These are phyloP conservation scores for Parmelia sp. DNA, from an alignment of 495 filamentous ascomycete species.

Conservation along the genomic window DNA sequence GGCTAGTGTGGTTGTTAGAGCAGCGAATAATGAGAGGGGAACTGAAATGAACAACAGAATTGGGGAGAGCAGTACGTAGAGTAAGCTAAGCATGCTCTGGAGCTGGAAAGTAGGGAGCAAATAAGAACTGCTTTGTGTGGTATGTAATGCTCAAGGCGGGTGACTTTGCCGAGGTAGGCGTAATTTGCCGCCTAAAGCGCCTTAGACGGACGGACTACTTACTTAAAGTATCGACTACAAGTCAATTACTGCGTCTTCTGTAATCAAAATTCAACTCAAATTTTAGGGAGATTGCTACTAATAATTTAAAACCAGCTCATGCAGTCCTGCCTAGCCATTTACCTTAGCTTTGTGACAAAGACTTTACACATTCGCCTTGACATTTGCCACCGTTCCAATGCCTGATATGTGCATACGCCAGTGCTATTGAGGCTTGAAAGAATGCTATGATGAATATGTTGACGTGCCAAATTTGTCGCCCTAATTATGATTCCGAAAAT, in stretches of 20 bases:
- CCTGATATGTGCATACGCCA: not conserved
- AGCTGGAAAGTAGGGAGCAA: too few species aligned
- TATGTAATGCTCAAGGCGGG: too few species aligned
- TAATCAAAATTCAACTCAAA: too few species aligned
- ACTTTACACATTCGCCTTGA: not conserved
- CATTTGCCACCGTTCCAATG: not conserved
- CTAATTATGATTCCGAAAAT: not conserved
- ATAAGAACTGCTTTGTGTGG: too few species aligned
- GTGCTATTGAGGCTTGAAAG: not conserved
- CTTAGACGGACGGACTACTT: too few species aligned
- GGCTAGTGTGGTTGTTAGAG: conserved; percentile 61
- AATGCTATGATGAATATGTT: not conserved
- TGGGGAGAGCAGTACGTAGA: conserved; percentile 53
- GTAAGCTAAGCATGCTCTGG: conserved; percentile 31
- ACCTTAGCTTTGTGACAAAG: not conserved
- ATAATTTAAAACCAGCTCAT: too few species aligned
- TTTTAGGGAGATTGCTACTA: too few species aligned
- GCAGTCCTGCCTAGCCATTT: not conserved
- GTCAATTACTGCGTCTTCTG: too few species aligned
- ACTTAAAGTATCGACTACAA: too few species aligned
- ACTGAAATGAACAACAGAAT: conserved; percentile 59
- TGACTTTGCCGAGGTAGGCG: too few species aligned
- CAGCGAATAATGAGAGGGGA: conserved; percentile 62
- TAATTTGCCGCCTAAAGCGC: too few species aligned
- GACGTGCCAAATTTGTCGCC: not conserved